Evolutionary conservation across 2,329 filamentous ascomycete genomes (phyloP), one percentile per base, ranked within the genome.

Genomic region (Curvularia hawaiiensis): DNA sequence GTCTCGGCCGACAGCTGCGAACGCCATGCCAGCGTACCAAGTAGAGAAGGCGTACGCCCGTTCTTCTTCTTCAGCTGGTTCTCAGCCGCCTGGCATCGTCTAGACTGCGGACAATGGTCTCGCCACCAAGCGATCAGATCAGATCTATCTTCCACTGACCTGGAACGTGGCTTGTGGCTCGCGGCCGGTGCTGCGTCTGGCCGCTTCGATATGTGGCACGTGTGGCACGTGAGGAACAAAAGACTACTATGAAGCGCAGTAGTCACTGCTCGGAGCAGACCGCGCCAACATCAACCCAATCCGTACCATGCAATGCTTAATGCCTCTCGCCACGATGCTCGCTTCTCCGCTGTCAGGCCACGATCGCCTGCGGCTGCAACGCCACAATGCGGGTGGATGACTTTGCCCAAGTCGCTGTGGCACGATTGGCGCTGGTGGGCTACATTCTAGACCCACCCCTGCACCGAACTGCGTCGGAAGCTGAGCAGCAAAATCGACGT

Each of bases 41-140:
- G 49, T 44, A 43, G 49, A 18, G 54, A 11, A 31, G 30, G 10
- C 45, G 28, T n/a, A n/a, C 41, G 20, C 47, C 24, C 33, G 22
- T 50, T 44, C 30, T 46, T 52, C 41, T 44, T 56, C 18, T 30
- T 53, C 54, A 52, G 50, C 54, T 50, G n/a, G 45, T n/a, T 26
- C 41, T 12, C 20, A 26, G 16, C 26, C 39, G 46, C 54, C 35
- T 57, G 45, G 24, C 33, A 52, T 40, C 16, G 26, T 50, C 47
- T 39, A 50, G 47, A 50, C 47, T 50, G 33, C n/a, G 14, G 14
- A 8, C 41, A 3, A 20, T 16, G 18, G 22, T n/a, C 12, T 40
- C 33, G 33, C 31, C 33, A 60, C 50, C 16, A 58, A 38, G 47
- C 35, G 14, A 58, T 31, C 31, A 38, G 33, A 31, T 40, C 49